Evolutionary conservation across 2,329 filamentous ascomycete species (phyloP).

Genomic region (Colletotrichum tanaceti): DNA sequence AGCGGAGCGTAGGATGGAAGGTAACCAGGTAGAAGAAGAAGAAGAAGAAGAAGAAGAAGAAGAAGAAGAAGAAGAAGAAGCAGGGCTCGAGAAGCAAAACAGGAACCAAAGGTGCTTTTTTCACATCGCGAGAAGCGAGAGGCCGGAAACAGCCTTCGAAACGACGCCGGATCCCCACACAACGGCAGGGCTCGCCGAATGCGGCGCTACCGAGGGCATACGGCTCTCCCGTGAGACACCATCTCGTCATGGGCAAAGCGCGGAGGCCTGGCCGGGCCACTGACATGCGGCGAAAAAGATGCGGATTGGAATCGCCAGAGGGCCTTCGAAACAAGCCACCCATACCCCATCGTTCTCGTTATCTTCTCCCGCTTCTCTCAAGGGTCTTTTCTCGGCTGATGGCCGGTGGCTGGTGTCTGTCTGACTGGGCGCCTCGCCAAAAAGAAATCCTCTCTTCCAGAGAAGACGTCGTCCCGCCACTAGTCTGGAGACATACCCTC

Average conservation of each 20-base stretch:
- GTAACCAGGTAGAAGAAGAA: not conserved
- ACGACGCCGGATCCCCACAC: not conserved
- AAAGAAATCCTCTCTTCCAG: constrained; percentile 8
- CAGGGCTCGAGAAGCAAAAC: not conserved
- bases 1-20: too few species aligned
- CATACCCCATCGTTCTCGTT: too few species aligned
- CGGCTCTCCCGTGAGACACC: constrained; percentile 23
- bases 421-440: constrained; percentile 3
- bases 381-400: constrained; percentile 8
- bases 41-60: not conserved
- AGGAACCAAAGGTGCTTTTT: constrained; percentile 19
- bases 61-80: not conserved
- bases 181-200: constrained; percentile 32
- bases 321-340: constrained; percentile 6
- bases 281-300: constrained; percentile 3
- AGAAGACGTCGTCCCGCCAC: constrained; percentile 15
- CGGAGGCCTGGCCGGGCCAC: not conserved
- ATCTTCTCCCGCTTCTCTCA: not conserved
- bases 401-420: not conserved
- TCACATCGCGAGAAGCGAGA: not conserved
- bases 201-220: constrained; percentile 16
- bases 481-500: not conserved
- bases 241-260: constrained; percentile 27
- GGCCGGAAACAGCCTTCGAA: constrained; percentile 25
- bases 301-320: not conserved